These are phyloP conservation scores for Didymella lethalis DNA, from an alignment of 2,329 filamentous ascomycete genomes.

Conservation along the genomic window DNA sequence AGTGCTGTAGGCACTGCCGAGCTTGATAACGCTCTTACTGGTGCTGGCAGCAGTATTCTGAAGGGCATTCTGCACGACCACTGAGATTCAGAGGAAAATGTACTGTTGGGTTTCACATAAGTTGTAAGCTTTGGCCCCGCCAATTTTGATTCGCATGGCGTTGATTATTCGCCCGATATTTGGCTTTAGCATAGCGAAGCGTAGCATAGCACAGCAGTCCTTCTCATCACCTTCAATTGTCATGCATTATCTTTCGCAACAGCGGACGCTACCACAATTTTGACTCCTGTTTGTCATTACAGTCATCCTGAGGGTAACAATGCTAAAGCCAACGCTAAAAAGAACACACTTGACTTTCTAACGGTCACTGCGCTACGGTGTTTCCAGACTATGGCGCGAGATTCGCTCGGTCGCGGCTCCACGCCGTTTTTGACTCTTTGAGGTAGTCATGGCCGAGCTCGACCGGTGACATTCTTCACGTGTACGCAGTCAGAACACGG, in stretches of 20 bases:
- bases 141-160: slow-evolving; percentile 17
- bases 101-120: not conserved
- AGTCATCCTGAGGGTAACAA: not conserved
- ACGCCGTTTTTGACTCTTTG: not conserved
- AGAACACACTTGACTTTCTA: not conserved
- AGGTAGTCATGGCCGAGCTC: slow-evolving; percentile 7
- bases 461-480: slow-evolving; percentile 10
- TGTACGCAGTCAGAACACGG: slow-evolving; percentile 1
- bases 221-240: not conserved
- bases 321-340: not conserved
- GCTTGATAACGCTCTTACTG: slow-evolving; percentile 72
- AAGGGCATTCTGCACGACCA: slow-evolving; percentile 39
- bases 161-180: not conserved
- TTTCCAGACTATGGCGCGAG: slow-evolving; percentile 8
- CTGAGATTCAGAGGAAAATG: not conserved
- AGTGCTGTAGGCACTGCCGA: slow-evolving; percentile 84
- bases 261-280: not conserved
- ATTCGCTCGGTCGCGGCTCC: not conserved
- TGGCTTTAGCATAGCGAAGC: slow-evolving; percentile 16
- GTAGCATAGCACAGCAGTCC: slow-evolving; percentile 18
- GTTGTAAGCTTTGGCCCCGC: not conserved
- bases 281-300: not conserved
- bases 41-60: slow-evolving; percentile 55
- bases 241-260: not conserved
- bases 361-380: slow-evolving; percentile 3